phyloP scores from a whole-genome alignment of 2,329 filamentous ascomycete species.

The Calonectria henricotiae region DNA sequence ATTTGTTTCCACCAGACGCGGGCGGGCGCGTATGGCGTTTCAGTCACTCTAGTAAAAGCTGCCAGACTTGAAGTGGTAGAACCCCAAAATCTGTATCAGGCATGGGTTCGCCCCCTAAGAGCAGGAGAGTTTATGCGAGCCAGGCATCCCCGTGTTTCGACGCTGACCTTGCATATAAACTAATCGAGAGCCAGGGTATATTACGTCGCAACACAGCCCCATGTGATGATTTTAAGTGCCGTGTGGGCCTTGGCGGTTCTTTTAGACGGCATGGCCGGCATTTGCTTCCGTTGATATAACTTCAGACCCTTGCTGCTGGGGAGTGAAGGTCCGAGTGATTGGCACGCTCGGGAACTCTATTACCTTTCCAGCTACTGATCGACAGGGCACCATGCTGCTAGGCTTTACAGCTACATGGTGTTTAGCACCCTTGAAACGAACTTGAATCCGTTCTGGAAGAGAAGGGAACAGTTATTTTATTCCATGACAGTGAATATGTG shows the following conservation, averaged over 20 bases:
- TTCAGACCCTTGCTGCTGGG: background rate
- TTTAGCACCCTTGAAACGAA: background rate
- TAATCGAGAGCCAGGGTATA: conserved; percentile 1
- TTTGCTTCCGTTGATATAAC: conserved; percentile 9
- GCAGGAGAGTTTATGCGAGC: background rate
- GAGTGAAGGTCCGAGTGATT: too few species aligned
- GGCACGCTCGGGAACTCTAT: conserved; percentile 21
- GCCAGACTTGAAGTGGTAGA: background rate
- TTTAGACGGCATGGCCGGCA: background rate
- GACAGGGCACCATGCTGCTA: conserved; percentile 1
- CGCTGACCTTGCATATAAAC: conserved; percentile 6
- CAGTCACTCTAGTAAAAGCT: conserved; percentile 5
- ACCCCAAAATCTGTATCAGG: background rate
- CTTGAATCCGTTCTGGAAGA: conserved; percentile 5
- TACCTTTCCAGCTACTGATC: conserved; percentile 3
- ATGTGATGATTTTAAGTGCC: conserved; percentile 11
- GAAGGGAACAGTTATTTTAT: background rate
- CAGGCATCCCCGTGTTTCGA: conserved; percentile 10
- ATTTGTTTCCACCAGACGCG: background rate
- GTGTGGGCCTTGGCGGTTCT: conserved; percentile 15
- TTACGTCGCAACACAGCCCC: background rate
- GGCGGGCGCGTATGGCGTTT: background rate
- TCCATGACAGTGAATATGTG: background rate
- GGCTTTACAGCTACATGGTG: conserved; percentile 14
- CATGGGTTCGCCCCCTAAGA: background rate